Evolutionary conservation across 2,329 filamentous ascomycete genomes (phyloP), one percentile per base, ranked within the genome.

Genomic region (Emydomyces testavorans): DNA sequence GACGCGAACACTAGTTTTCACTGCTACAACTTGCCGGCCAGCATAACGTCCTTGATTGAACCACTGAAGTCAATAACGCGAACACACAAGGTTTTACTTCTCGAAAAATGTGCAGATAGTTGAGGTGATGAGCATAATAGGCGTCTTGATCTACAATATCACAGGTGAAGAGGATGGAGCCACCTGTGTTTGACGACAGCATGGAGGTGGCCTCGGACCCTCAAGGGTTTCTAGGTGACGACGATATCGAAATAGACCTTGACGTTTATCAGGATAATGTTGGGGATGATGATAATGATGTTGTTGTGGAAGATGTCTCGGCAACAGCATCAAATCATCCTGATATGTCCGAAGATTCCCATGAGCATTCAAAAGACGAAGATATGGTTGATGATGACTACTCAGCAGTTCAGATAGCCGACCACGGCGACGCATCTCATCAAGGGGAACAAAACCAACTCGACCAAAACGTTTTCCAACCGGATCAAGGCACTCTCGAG

Each of bases 211-310:
- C 62, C 8, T 65, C 63, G 34, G 64, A 64, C 26, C 73, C 35
- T 68, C 71, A 20, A 57, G 62, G 39, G 16, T 16, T 40, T 49
- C 70, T 63, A 29, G 55, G 65, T 39, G 62, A 57, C 18, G 56
- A 51, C 40, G 58, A 61, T 36, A 71, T 74, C 47, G 75, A 78
- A 50, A 77, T 82, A 51, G 78, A 82, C 54, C 69, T 81, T 51
- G 77, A 79, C 51, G 64, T 68, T 57, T 61, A 58, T 38, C 61
- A 59, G 13, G 56, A 59, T 18, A 55, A 52, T n/a, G 55, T 54
- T 31, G 53, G 57, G 24, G 60, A 63, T 21, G 71, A 80, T 50
- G 74, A 79, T 54, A 73, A 79, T 54, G 69, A 71, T 50, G 76
- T 78, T 46, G 67, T 77, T 41, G 72, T 77, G 55, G 79, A 82